A percentile compares a stretch with the other conserved stretches of the same genome.
Evolutionary conservation across 805 yeast species (phyloP).

Genomic region (Starmerella gropengiesseri): DNA sequence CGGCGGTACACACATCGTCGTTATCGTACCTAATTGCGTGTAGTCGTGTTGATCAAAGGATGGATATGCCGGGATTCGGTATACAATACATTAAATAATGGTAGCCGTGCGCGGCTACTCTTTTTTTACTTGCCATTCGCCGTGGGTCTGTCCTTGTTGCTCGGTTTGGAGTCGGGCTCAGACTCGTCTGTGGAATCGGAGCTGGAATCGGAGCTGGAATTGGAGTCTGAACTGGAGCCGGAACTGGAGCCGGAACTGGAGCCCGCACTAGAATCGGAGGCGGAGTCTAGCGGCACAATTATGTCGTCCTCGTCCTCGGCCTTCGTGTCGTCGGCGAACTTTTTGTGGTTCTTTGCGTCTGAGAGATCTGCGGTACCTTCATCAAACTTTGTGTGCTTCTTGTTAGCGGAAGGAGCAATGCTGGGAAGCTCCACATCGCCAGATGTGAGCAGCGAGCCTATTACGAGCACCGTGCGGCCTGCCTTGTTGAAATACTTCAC

Average conservation of each 20-base stretch:
- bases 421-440: conserved; percentile 20
- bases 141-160: too few species aligned
- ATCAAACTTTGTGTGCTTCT: conserved; percentile 11
- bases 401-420: not conserved
- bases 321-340: conserved; percentile 3
- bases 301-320: conserved; percentile 9
- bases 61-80: too few species aligned
- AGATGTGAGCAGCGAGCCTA: conserved; percentile 48
- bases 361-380: conserved; percentile 1
- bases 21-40: too few species aligned
- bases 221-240: not conserved
- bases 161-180: not conserved
- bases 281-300: conserved; percentile 16
- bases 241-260: not conserved
- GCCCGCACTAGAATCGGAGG: conserved; percentile 23
- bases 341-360: not conserved
- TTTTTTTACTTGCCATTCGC: not conserved
- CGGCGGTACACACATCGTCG: too few species aligned
- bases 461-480: conserved; percentile 74
- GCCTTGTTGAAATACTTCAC: conserved; percentile 50
- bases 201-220: not conserved
- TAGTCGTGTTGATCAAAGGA: too few species aligned
- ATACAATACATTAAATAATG: too few species aligned
- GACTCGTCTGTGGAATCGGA: conserved; percentile 7
- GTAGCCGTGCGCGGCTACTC: too few species aligned